Base-by-base conservation (phyloP, 2,329 filamentous ascomycete species). In the Pezizomycotina sp. region DNA sequence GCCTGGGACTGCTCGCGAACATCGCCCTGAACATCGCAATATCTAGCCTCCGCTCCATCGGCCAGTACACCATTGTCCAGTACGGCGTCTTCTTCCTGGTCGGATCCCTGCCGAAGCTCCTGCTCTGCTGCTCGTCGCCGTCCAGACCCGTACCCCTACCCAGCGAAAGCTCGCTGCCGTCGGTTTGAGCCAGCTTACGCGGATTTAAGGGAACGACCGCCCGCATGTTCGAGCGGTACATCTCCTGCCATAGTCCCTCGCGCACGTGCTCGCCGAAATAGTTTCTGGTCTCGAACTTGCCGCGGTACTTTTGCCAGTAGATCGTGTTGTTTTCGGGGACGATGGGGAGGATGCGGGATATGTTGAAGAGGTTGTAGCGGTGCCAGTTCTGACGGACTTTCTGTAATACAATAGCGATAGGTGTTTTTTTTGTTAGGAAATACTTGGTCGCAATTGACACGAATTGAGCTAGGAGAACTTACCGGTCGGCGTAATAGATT, bases 291-390 rank as follows among this genome's bases (percentile, higher is more conserved):
- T 74, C 58, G 14, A 83, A 73, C 61, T 98, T 98, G 52, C 86
- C 80, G 1, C 62, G 60, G 86, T 86, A 98, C 76, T 98, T 98
- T 61, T 95, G 86, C 66, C 95, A 86, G 68, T 92, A 98, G 62
- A 89, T 91, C 27, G 84, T 93, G 45, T 62, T 59, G 20, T 54
- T 52, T 44, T 50, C 53, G 40, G 62, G 58, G 10, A 50, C 54
- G 12, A 66, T 69, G 2, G 58, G 53, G 27, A 52, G 59, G 21
- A 69, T 53, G 48, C 69, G 68, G 32, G 64, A 62, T 48, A 98
- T 62, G 61, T 93, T 93, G 71, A 80, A 98, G 47, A 98, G 68
- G 56, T 92, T 92, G 66, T 82, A 83, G 63, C 92, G 92, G 66
- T 82, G 92, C 89, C 86, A 93, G 64, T 83, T 82, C 65, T 89